A percentile compares a stretch with the other conserved stretches of the same genome.
Conservation (phyloP, 495 filamentous ascomycete genomes). For the Ramalina peruviana region DNA sequence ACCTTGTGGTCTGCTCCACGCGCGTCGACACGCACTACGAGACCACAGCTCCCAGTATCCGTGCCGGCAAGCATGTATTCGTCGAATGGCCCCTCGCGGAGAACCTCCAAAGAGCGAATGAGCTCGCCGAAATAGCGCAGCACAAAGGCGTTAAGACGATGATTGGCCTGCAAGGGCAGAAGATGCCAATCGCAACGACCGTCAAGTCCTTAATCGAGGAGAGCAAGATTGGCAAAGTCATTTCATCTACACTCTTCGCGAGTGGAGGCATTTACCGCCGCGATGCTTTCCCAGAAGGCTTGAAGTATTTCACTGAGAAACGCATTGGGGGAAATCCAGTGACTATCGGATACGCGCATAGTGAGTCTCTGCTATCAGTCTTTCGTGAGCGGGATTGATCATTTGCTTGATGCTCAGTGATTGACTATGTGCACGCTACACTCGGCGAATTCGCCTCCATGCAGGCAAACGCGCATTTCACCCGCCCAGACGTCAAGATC, state of each 20-base stretch:
- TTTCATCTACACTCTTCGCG: slow-evolving; percentile 35
- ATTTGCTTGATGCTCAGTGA: slow-evolving; percentile 21
- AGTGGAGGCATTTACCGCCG: slow-evolving; percentile 25
- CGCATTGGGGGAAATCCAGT: slow-evolving; percentile 35
- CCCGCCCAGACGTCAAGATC: slow-evolving; percentile 28
- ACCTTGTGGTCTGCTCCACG: slow-evolving; percentile 42
- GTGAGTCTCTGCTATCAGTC: too few species aligned
- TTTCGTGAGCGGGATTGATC: slow-evolving; percentile 14
- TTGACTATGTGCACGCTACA: slow-evolving; percentile 14
- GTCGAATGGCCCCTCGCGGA: slow-evolving; percentile 37
- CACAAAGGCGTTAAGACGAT: slow-evolving; percentile 27
- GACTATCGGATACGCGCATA: slow-evolving; percentile 39
- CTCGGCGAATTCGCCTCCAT: slow-evolving; percentile 30
- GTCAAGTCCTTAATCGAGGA: slow-evolving; percentile 32
- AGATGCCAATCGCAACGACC: slow-evolving; percentile 25
- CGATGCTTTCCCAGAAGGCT: slow-evolving; percentile 15
- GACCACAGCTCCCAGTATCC: slow-evolving; percentile 28
- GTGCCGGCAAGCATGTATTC: slow-evolving; percentile 38
- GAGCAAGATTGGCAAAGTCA: slow-evolving; percentile 38
- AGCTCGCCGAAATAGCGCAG: slow-evolving; percentile 26
- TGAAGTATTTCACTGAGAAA: slow-evolving; percentile 31
- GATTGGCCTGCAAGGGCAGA: slow-evolving; percentile 27
- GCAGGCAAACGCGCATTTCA: slow-evolving; percentile 29
- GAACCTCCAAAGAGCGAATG: slow-evolving; percentile 18
- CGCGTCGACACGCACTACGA: slow-evolving; percentile 38